These are phyloP conservation scores for Knoxdaviesia proteae DNA, from an alignment of 2,329 filamentous ascomycete species.

Conservation along the genomic window DNA sequence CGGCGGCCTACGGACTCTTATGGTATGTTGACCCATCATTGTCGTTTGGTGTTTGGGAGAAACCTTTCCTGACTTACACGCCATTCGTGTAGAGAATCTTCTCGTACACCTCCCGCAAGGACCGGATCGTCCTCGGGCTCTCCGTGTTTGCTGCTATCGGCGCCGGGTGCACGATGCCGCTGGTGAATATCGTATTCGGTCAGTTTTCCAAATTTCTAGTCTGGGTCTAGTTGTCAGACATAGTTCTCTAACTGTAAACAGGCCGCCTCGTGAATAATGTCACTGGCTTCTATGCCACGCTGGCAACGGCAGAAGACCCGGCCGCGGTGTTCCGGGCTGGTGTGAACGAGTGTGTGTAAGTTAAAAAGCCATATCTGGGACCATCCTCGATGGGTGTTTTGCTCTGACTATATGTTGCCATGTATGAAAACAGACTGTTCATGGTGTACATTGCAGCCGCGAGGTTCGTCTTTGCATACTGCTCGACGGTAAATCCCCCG, in stretches of 20 bases:
- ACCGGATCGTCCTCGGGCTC: slow-evolving; percentile 2
- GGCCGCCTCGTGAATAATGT: slow-evolving; percentile 12
- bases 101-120: not conserved
- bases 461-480: slow-evolving; percentile 13
- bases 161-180: slow-evolving; percentile 9
- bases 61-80: too few relatives aligned
- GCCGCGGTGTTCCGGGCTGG: not conserved
- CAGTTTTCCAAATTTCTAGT: not conserved
- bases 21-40: too few relatives aligned
- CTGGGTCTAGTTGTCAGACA: too few relatives aligned
- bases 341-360: slow-evolving; percentile 7
- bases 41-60: too few relatives aligned
- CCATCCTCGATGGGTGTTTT: not conserved
- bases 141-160: slow-evolving; percentile 4
- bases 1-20: too few relatives aligned
- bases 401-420: not conserved
- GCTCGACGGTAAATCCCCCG: slow-evolving; percentile 11
- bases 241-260: not conserved
- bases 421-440: slow-evolving; percentile 8
- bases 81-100: too few relatives aligned
- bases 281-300: slow-evolving; percentile 7
- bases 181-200: slow-evolving; percentile 16
- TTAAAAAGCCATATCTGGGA: not conserved
- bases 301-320: slow-evolving; percentile 5
- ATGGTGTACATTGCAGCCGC: slow-evolving; percentile 16